These are phyloP conservation scores for Russula brevipes DNA, from an alignment of 768 basidiomycete species.

Conservation along the genomic window DNA sequence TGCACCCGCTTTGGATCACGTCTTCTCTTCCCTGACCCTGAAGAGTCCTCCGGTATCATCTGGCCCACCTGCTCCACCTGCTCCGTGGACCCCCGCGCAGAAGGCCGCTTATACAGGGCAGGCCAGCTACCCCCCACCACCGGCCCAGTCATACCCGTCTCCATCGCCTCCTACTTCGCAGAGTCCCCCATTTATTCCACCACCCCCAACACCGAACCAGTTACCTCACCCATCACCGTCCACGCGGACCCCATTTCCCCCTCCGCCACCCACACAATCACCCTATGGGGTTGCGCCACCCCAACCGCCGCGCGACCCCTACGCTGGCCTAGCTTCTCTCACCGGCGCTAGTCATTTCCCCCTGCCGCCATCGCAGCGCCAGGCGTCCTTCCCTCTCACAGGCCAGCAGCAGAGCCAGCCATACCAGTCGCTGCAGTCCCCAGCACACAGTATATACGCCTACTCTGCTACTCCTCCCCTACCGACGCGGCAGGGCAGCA, in stretches of 20 bases:
- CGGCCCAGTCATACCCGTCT: constrained; percentile 15
- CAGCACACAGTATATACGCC: constrained; percentile 15
- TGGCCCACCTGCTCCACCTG: constrained; percentile 32
- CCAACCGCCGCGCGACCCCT: constrained; percentile 29
- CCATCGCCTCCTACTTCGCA: constrained; percentile 20
- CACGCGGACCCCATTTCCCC: constrained; percentile 16
- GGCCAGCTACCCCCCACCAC: constrained; percentile 16
- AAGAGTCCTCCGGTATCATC: constrained; percentile 32
- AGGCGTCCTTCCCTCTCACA: constrained; percentile 26
- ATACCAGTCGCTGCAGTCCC: constrained; percentile 26
- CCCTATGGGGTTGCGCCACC: constrained; percentile 23
- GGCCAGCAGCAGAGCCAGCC: constrained; percentile 15
- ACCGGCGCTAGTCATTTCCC: constrained; percentile 19
- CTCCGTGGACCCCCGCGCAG: constrained; percentile 27
- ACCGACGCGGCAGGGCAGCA: constrained; percentile 21
- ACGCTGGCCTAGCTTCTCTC: constrained; percentile 20
- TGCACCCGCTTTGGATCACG: constrained; percentile 37
- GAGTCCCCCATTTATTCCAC: constrained; percentile 18
- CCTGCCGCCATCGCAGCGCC: constrained; percentile 28
- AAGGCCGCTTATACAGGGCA: constrained; percentile 11
- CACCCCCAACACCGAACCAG: constrained; percentile 28
- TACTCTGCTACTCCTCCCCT: constrained; percentile 4
- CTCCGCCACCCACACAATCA: constrained; percentile 9
- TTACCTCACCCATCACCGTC: constrained; percentile 8
- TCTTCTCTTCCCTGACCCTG: constrained; percentile 56